Conservation (phyloP, 345 rosid species). For the Linum usitatissimum region DNA sequence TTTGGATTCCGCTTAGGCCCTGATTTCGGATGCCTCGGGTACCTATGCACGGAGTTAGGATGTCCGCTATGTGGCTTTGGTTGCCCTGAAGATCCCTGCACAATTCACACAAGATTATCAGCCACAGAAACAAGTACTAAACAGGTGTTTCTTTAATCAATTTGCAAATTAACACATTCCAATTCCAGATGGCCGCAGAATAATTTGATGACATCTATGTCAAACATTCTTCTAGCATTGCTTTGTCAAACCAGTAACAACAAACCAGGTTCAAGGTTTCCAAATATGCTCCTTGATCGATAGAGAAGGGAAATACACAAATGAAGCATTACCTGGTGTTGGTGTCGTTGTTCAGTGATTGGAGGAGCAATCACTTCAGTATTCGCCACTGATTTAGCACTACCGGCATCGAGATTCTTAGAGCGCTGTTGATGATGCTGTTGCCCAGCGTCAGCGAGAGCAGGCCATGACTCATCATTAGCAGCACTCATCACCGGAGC, state of each 20-base stretch:
- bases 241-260: too few species aligned
- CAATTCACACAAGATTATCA: constrained; percentile 9
- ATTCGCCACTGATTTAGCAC: constrained; percentile 4
- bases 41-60: constrained; percentile 38
- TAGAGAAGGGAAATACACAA: background rate
- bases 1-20: constrained; percentile 52
- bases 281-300: background rate
- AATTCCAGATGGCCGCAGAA: background rate
- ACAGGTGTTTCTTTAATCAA: background rate
- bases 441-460: constrained; percentile 43
- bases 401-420: constrained; percentile 15
- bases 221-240: too few species aligned
- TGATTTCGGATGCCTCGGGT: constrained; percentile 54
- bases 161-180: too few species aligned
- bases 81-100: constrained; percentile 46
- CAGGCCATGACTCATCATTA: constrained; percentile 62
- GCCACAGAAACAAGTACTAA: constrained; percentile 3
- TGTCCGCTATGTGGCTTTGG: constrained; percentile 49
- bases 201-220: background rate
- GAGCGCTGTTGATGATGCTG: constrained; percentile 42
- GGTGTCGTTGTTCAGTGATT: constrained; percentile 6
- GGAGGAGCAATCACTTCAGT: constrained; percentile 20
- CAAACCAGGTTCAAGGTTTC: background rate
- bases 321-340: background rate
- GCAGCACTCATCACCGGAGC: constrained; percentile 63